phyloP scores from a whole-genome alignment of 176 grass and related monocot species.

The Aegilops umbellulata region DNA sequence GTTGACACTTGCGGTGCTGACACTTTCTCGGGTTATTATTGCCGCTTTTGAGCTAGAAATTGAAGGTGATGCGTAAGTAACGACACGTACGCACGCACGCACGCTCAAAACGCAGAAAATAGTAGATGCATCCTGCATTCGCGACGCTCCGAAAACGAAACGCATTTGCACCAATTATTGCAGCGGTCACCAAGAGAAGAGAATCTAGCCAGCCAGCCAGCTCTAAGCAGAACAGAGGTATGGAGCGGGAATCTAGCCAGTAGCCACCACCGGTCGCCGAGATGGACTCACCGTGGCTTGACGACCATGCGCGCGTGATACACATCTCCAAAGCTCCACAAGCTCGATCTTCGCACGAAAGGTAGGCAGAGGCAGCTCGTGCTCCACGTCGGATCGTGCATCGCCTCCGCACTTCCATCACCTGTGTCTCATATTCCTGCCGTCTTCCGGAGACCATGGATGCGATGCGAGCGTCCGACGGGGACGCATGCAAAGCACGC shows the following conservation, averaged over 20 bases:
- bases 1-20: too few species aligned
- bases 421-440: background rate
- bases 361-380: too few species aligned
- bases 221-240: background rate
- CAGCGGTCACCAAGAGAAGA: background rate
- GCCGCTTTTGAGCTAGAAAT: too few species aligned
- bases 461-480: background rate
- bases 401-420: background rate
- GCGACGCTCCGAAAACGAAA: background rate
- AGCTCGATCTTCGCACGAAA: background rate
- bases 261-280: background rate
- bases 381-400: background rate
- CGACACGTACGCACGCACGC: too few species aligned
- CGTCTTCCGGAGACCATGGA: background rate
- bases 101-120: background rate
- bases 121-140: background rate
- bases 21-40: too few species aligned
- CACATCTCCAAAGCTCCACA: background rate
- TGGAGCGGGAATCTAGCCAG: background rate
- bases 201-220: background rate
- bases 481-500: background rate
- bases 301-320: background rate
- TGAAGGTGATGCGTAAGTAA: too few species aligned
- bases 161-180: background rate
- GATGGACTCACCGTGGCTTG: background rate